Evolutionary conservation across 371 early-diverging fungal species (phyloP).

Genomic region (Mortierella polycephala): DNA sequence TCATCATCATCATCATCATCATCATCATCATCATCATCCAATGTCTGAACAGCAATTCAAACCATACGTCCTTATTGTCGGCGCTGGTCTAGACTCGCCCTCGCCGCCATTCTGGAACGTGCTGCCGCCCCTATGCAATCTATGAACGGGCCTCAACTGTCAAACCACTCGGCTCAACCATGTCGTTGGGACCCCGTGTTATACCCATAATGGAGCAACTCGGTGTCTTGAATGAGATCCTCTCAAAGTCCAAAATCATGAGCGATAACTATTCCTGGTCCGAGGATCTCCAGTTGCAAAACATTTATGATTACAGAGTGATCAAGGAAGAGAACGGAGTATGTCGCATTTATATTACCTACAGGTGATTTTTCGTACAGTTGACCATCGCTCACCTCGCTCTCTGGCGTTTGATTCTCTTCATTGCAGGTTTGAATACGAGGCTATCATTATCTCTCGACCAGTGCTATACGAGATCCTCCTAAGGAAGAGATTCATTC

Average conservation of each 20-base stretch:
- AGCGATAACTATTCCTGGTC: no score
- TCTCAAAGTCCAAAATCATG: no score
- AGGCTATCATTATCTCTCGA: slow-evolving; percentile 16
- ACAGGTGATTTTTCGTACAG: neutral
- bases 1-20: no score
- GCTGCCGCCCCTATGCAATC: slow-evolving; percentile 10
- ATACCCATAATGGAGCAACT: neutral
- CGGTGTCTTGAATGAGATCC: neutral
- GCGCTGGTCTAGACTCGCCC: slow-evolving; percentile 16
- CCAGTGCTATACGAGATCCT: slow-evolving; percentile 15
- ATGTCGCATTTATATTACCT: no score
- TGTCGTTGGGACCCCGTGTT: neutral
- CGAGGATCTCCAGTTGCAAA: no score
- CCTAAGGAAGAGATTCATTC: slow-evolving; percentile 4
- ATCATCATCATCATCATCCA: neutral
- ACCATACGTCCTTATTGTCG: neutral
- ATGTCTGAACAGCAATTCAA: neutral
- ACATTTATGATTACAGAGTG: no score
- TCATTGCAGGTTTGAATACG: neutral
- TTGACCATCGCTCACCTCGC: neutral
- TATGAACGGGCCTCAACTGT: slow-evolving; percentile 11
- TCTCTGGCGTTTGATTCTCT: neutral
- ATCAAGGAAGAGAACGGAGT: no score
- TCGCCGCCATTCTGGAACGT: slow-evolving; percentile 6
- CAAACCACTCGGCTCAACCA: slow-evolving; percentile 12